Percentiles rank a stretch among this genome's conserved stretches.
phyloP scores from a whole-genome alignment of 2,329 filamentous ascomycete genomes.

The Alternaria burnsii region DNA sequence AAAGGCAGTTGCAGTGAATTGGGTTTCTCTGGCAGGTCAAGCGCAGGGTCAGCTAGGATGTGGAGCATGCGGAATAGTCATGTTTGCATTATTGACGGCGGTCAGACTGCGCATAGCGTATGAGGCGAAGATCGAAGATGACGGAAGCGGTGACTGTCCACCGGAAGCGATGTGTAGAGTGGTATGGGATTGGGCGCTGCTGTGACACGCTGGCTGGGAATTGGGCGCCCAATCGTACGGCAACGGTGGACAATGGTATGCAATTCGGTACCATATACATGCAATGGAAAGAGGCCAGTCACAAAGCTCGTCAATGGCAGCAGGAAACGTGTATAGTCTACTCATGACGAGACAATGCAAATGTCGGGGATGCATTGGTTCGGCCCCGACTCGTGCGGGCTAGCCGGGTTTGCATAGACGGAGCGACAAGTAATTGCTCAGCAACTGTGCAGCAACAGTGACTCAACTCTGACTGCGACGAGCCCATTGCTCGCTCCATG shows the following conservation, averaged over 20 bases:
- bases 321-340: constrained; percentile 22
- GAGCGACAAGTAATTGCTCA: constrained; percentile 23
- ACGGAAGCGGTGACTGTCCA: constrained; percentile 34
- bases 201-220: constrained; percentile 30
- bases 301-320: constrained; percentile 16
- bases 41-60: constrained; percentile 21
- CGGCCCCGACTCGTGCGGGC: constrained; percentile 12
- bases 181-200: constrained; percentile 23
- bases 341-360: constrained; percentile 2
- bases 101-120: constrained; percentile 30
- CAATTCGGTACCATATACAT: neutral
- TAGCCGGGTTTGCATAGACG: constrained; percentile 25
- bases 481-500: constrained; percentile 21
- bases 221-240: constrained; percentile 31
- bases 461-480: constrained; percentile 38
- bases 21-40: constrained; percentile 25
- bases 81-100: constrained; percentile 31
- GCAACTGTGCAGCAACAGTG: constrained; percentile 22
- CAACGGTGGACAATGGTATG: neutral
- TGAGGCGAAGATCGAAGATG: constrained; percentile 14
- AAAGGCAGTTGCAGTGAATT: constrained; percentile 31
- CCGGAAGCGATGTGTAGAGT: constrained; percentile 12
- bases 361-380: neutral
- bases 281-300: constrained; percentile 7
- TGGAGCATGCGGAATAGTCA: constrained; percentile 38